Evolutionary conservation across 176 grass and related monocot species (phyloP).

Genomic region (Musa troglodytarum): DNA sequence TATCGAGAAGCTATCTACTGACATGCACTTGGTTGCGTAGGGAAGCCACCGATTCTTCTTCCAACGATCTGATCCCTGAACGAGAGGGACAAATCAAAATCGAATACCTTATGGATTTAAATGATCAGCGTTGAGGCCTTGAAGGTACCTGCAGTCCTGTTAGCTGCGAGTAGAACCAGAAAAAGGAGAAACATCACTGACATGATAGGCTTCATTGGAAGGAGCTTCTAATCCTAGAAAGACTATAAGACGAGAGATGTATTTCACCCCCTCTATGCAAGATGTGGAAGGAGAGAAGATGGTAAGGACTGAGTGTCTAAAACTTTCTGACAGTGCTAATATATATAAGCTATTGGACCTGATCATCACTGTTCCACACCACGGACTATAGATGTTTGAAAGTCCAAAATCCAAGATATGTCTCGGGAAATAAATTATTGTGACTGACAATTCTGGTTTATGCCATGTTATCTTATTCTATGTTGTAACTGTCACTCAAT

Average conservation of each 20-base stretch:
- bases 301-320: constrained; percentile 10
- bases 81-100: neutral
- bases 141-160: constrained; percentile 46
- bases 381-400: constrained; percentile 19
- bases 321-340: constrained; percentile 16
- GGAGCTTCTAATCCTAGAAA: constrained; percentile 18
- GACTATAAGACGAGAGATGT: neutral
- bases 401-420: neutral
- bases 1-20: neutral
- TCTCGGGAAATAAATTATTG: constrained; percentile 7
- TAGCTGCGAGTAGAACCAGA: constrained; percentile 31
- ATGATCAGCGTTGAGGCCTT: neutral
- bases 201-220: constrained; percentile 42
- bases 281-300: constrained; percentile 19
- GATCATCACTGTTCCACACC: neutral
- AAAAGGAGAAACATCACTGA: constrained; percentile 35
- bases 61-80: constrained; percentile 60
- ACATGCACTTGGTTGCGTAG: constrained; percentile 30
- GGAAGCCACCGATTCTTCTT: constrained; percentile 26
- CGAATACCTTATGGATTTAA: too few relatives aligned
- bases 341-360: neutral
- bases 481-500: constrained; percentile 46
- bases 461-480: constrained; percentile 16
- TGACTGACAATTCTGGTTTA: constrained; percentile 6
- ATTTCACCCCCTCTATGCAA: constrained; percentile 2